A percentile compares a stretch with the other conserved stretches of the same genome.
Evolutionary conservation across 441 rosid genomes (phyloP).

Genomic region (Populus trichocarpa): DNA sequence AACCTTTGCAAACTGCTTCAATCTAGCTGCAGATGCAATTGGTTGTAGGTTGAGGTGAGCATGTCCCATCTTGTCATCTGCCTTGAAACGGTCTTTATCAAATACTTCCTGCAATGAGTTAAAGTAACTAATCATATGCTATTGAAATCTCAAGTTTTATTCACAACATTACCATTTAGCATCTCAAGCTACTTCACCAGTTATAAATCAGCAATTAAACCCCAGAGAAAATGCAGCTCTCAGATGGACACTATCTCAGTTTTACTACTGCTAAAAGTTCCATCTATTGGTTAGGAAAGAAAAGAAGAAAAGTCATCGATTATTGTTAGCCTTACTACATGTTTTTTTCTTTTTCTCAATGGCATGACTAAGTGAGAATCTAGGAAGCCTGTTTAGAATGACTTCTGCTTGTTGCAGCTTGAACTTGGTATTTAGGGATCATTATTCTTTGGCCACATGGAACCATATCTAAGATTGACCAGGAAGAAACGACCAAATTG

Average conservation of each 20-base stretch:
- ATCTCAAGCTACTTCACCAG: not conserved
- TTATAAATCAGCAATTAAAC: constrained; percentile 5
- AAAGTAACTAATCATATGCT: not conserved
- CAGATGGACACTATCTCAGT: not conserved
- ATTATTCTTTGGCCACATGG: not conserved
- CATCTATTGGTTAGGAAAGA: not conserved
- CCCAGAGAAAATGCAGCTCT: not conserved
- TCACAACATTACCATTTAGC: not conserved
- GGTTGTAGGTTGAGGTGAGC: constrained; percentile 89
- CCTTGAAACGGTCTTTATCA: constrained; percentile 91
- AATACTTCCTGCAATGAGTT: constrained; percentile 73
- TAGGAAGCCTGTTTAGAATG: not conserved
- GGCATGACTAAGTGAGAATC: not conserved
- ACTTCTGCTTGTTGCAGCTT: not conserved
- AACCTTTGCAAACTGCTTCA: constrained; percentile 64
- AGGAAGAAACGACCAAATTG: not conserved
- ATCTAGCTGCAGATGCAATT: constrained; percentile 69
- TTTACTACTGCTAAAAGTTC: not conserved
- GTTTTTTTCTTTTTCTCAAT: not conserved
- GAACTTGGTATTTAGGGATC: not conserved
- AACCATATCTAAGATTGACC: not conserved
- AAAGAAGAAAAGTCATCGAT: not conserved
- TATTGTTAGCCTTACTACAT: too few relatives aligned
- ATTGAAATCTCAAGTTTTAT: not conserved
- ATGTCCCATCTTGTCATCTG: constrained; percentile 97